These are phyloP conservation scores for Beta lomatogona DNA, from an alignment of 179 eudicot genomes.

Conservation along the genomic window DNA sequence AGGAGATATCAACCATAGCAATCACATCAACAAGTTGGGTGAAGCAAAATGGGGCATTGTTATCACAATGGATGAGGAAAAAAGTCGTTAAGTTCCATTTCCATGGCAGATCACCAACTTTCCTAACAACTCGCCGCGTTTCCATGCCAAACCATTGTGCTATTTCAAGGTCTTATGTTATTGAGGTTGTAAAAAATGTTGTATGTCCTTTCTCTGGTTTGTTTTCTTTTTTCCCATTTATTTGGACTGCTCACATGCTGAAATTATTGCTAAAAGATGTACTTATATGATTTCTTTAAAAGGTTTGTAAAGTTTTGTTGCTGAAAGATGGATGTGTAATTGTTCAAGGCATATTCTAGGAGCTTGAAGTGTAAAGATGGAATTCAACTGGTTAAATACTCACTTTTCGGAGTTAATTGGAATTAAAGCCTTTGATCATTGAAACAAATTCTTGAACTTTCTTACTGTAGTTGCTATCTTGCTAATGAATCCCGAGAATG, in stretches of 20 bases:
- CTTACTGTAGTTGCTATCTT: background rate
- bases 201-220: slow-evolving; percentile 25
- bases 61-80: slow-evolving; percentile 40
- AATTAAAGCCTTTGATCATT: slow-evolving; percentile 1
- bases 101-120: slow-evolving; percentile 25
- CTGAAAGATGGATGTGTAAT: background rate
- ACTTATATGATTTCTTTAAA: background rate
- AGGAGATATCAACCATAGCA: slow-evolving; percentile 19
- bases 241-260: background rate
- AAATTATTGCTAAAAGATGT: background rate
- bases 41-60: slow-evolving; percentile 30
- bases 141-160: slow-evolving; percentile 46
- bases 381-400: background rate
- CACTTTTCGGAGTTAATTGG: background rate
- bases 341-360: background rate
- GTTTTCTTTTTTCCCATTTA: background rate
- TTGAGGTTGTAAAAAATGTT: slow-evolving; percentile 58
- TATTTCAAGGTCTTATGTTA: slow-evolving; percentile 39
- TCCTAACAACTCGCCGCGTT: slow-evolving; percentile 38
- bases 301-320: background rate
- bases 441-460: background rate
- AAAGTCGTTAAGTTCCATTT: slow-evolving; percentile 26
- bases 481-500: too few relatives aligned
- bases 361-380: background rate
- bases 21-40: slow-evolving; percentile 34